Evolutionary conservation across 176 grass and related monocot genomes (phyloP).

Genomic region (Aegilops umbellulata): DNA sequence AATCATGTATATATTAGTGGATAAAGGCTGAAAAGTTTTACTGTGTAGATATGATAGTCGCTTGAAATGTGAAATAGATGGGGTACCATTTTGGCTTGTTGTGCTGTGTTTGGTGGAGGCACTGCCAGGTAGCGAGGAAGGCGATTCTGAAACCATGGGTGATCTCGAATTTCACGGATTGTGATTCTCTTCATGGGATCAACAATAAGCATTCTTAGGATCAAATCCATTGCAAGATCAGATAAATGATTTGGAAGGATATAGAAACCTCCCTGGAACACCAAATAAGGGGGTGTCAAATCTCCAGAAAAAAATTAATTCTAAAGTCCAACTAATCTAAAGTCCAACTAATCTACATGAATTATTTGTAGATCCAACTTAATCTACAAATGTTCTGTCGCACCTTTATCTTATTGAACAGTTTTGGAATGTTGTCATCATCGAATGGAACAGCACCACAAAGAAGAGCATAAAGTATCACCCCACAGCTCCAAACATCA

Average conservation of each 20-base stretch:
- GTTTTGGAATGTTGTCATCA: constrained; percentile 82
- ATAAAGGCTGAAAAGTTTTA: too few species aligned
- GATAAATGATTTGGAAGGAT: constrained; percentile 92
- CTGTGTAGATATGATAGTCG: not conserved
- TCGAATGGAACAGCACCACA: constrained; percentile 87
- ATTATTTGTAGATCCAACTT: not conserved
- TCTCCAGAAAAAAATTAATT: too few species aligned
- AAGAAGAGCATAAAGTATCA: too few species aligned
- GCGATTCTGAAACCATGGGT: constrained; percentile 69
- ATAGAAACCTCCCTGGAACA: constrained; percentile 73
- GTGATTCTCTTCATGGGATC: constrained; percentile 95
- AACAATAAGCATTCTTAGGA: constrained; percentile 88
- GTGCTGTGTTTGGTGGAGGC: not conserved
- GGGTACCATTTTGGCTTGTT: constrained; percentile 47
- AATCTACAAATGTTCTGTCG: constrained; percentile 13
- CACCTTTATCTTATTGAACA: constrained; percentile 96
- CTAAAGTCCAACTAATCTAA: too few species aligned
- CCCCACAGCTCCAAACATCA: too few species aligned
- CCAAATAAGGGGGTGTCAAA: not conserved
- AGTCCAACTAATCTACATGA: too few species aligned
- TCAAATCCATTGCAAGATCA: constrained; percentile 74
- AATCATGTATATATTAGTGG: not conserved
- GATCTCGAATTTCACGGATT: constrained; percentile 83
- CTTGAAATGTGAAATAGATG: constrained; percentile 6
- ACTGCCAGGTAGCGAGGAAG: constrained; percentile 84